Base-by-base conservation (phyloP, 192 early-diverging fungal genomes). In the Coemansia sp. region DNA sequence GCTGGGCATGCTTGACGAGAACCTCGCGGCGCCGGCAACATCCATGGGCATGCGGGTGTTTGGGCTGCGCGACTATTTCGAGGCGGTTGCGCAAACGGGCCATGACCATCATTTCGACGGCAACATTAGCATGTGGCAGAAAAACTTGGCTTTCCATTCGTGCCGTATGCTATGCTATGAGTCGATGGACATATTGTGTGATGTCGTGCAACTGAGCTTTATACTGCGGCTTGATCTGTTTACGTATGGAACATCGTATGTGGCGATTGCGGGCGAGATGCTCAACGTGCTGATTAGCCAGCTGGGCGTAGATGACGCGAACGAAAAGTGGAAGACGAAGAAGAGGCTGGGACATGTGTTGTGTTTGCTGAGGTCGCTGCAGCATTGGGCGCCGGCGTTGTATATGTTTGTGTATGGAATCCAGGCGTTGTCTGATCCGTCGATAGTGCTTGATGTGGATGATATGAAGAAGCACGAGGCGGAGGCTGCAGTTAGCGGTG, bases 381-480 rank as follows among this genome's bases (percentile, higher is more conserved):
- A 74, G 55, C 72, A 80, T 47, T 80, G 77, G 77, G 71, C 72
- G 16, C 77, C 77, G 16, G 77, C 77, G 3, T 35, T 80, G 11
- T 74, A 80, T 35, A 48, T 80, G 54, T 80, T 80, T 67, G 77
- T 68, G 3, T 69, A 69, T 45, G 77, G 71, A 0, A 74, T 80
- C 27, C 72, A 74, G 65, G 67, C 68, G 37, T 54, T 80, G 32
- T 71, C 68, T 0, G 77, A 80, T 51, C 72, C 77, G 8, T 52
- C 45, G 10, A 47, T 80, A 41, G 64, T 74, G 29, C 55, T 80
- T 4, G 71, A 73, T 6, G 65, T 52, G 5, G 57, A 68, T 13
- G 20, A 23, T 51, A 35, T 22, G 53, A 47, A 23, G 49, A 16
- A 19, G 16, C 7, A 20, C 22, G 22, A 22, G 22, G 22, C 22